A percentile compares a stretch with the other conserved stretches of the same genome.
These are phyloP conservation scores for Lyophyllum atratum DNA, from an alignment of 768 basidiomycete genomes.

Conservation along the genomic window DNA sequence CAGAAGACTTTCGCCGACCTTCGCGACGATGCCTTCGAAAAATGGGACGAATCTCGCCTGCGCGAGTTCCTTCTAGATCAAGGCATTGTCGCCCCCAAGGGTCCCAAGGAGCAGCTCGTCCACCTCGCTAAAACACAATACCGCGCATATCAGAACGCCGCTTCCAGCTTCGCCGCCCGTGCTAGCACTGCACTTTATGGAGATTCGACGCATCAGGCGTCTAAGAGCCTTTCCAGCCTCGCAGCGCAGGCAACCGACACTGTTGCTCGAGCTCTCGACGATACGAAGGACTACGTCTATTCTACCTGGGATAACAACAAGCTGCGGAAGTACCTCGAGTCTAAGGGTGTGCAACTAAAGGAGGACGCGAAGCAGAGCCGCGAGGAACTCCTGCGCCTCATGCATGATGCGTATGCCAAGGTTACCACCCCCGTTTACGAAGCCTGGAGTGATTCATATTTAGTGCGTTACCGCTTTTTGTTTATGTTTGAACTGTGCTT, in stretches of 20 bases:
- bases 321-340: constrained; percentile 71
- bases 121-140: constrained; percentile 76
- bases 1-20: constrained; percentile 63
- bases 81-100: constrained; percentile 81
- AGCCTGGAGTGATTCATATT: constrained; percentile 84
- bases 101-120: constrained; percentile 78
- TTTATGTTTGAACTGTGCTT: neutral
- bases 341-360: constrained; percentile 71
- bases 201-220: constrained; percentile 41
- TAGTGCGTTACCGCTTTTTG: constrained; percentile 50
- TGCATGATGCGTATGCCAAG: constrained; percentile 67
- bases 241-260: constrained; percentile 56
- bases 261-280: constrained; percentile 56
- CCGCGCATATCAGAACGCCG: constrained; percentile 58
- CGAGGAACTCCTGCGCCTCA: constrained; percentile 67
- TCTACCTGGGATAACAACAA: constrained; percentile 86
- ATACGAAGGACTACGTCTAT: constrained; percentile 84
- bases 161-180: constrained; percentile 51
- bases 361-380: constrained; percentile 53
- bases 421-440: constrained; percentile 71
- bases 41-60: constrained; percentile 83
- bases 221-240: constrained; percentile 40
- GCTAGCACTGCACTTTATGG: constrained; percentile 58
- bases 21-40: constrained; percentile 65
- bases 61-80: constrained; percentile 86